These are phyloP conservation scores for Trichoderma oligosporum DNA, from an alignment of 2,329 filamentous ascomycete species.

Conservation along the genomic window DNA sequence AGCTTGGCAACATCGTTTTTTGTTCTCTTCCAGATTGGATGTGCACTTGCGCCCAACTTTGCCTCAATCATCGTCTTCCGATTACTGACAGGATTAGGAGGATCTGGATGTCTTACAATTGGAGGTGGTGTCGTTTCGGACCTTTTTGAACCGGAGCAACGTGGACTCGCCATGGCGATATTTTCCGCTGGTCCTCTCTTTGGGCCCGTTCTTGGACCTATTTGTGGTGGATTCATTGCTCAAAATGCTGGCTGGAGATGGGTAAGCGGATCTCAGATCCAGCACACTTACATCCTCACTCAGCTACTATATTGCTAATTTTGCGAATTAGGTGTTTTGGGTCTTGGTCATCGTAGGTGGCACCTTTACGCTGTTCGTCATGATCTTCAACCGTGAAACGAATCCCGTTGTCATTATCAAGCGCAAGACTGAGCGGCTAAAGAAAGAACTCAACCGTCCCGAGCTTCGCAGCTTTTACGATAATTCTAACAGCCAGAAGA, in stretches of 20 bases:
- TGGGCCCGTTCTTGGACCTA: slow-evolving; percentile 47
- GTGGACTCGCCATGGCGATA: slow-evolving; percentile 47
- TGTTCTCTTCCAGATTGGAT: slow-evolving; percentile 60
- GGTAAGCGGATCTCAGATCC: slow-evolving; percentile 31
- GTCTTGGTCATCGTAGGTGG: slow-evolving; percentile 42
- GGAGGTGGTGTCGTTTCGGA: slow-evolving; percentile 55
- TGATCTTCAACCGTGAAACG: slow-evolving; percentile 38
- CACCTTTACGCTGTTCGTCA: slow-evolving; percentile 26
- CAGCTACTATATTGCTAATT: too few species aligned
- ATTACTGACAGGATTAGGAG: slow-evolving; percentile 57
- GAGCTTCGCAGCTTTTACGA: slow-evolving; percentile 46
- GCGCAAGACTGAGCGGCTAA: slow-evolving; percentile 45
- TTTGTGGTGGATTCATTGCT: slow-evolving; percentile 48
- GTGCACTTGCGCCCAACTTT: slow-evolving; percentile 55
- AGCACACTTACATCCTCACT: too few species aligned
- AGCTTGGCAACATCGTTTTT: slow-evolving; percentile 57
- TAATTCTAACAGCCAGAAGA: slow-evolving; percentile 26
- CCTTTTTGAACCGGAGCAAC: slow-evolving; percentile 45
- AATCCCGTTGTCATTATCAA: slow-evolving; percentile 47
- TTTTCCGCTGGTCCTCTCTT: slow-evolving; percentile 57
- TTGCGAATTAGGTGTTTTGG: slow-evolving; percentile 34
- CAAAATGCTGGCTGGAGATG: slow-evolving; percentile 51
- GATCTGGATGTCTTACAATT: slow-evolving; percentile 51
- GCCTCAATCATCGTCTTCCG: slow-evolving; percentile 55
- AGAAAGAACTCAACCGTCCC: slow-evolving; percentile 42